Percentiles rank a stretch among this genome's conserved stretches.
These are phyloP conservation scores for Emmonsiellopsis sp. DNA, from an alignment of 2,329 filamentous ascomycete species.

Conservation along the genomic window DNA sequence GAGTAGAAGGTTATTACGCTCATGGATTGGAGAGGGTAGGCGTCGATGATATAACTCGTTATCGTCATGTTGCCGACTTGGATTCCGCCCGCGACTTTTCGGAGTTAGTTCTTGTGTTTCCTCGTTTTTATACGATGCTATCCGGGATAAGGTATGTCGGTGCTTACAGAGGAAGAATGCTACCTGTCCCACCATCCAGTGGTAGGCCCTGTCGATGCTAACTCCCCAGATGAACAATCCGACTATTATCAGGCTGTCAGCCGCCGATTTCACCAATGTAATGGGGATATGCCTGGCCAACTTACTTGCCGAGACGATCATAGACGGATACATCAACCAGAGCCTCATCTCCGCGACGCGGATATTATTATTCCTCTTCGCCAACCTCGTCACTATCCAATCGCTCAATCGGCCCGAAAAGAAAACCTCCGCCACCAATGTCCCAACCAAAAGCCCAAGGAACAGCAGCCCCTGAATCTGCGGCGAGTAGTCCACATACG, in stretches of 20 bases:
- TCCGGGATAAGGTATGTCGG: neutral
- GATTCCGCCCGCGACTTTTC: slow-evolving; percentile 42
- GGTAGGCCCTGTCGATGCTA: slow-evolving; percentile 42
- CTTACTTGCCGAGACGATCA: slow-evolving; percentile 34
- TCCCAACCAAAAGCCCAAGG: slow-evolving; percentile 45
- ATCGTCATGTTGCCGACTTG: slow-evolving; percentile 48
- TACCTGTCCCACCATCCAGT: slow-evolving; percentile 50
- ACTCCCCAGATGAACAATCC: slow-evolving; percentile 48
- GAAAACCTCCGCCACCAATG: slow-evolving; percentile 41
- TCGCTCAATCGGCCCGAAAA: slow-evolving; percentile 47
- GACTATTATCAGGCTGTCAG: slow-evolving; percentile 16
- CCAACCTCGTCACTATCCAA: slow-evolving; percentile 37
- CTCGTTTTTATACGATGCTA: neutral
- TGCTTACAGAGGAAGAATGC: slow-evolving; percentile 46
- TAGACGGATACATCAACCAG: slow-evolving; percentile 47
- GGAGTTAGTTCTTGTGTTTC: slow-evolving; percentile 1
- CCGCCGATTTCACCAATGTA: neutral
- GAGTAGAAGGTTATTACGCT: slow-evolving; percentile 46
- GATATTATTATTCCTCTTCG: slow-evolving; percentile 34
- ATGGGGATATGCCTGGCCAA: neutral
- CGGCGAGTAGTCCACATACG: slow-evolving; percentile 40
- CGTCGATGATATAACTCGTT: slow-evolving; percentile 46
- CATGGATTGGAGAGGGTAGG: slow-evolving; percentile 47
- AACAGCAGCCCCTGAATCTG: slow-evolving; percentile 46
- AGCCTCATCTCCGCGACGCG: slow-evolving; percentile 46